These are phyloP conservation scores for Corylus avellana DNA, from an alignment of 306 rosid genomes.

Conservation along the genomic window DNA sequence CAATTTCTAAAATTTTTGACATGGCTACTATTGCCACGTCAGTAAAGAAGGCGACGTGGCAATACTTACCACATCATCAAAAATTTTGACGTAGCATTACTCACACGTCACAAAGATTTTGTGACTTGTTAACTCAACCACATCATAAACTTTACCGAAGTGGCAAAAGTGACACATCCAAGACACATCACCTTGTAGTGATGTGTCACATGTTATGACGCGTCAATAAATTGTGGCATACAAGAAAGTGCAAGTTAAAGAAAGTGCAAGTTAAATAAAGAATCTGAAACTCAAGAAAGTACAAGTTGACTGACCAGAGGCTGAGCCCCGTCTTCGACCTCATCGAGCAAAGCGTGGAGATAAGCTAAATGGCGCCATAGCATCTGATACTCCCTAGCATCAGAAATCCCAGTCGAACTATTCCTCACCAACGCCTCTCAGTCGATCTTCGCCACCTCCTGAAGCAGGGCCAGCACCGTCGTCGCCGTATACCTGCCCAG, in stretches of 20 bases:
- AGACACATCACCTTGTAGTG: too few species aligned
- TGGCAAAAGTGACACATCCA: too few species aligned
- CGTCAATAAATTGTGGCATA: not conserved
- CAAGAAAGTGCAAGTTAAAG: too few species aligned
- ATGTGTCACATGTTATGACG: too few species aligned
- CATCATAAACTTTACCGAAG: too few species aligned
- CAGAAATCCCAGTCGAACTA: constrained; percentile 75
- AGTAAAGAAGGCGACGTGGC: too few species aligned
- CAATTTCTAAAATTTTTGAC: too few species aligned
- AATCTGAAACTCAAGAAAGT: not conserved
- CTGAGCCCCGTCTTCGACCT: constrained; percentile 39
- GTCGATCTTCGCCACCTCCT: constrained; percentile 74
- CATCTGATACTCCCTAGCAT: constrained; percentile 86
- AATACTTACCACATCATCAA: too few species aligned
- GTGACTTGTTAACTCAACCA: too few species aligned
- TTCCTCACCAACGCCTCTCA: constrained; percentile 72
- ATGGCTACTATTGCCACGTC: too few species aligned
- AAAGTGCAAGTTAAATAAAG: not conserved
- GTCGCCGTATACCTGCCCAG: constrained; percentile 55
- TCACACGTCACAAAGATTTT: too few species aligned
- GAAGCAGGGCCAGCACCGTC: constrained; percentile 63
- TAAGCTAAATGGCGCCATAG: constrained; percentile 95
- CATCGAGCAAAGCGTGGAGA: constrained; percentile 44
- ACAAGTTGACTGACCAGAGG: constrained; percentile 55
- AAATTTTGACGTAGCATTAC: too few species aligned